phyloP scores from a whole-genome alignment of 495 filamentous ascomycete genomes.

The Daldinia concentrica region DNA sequence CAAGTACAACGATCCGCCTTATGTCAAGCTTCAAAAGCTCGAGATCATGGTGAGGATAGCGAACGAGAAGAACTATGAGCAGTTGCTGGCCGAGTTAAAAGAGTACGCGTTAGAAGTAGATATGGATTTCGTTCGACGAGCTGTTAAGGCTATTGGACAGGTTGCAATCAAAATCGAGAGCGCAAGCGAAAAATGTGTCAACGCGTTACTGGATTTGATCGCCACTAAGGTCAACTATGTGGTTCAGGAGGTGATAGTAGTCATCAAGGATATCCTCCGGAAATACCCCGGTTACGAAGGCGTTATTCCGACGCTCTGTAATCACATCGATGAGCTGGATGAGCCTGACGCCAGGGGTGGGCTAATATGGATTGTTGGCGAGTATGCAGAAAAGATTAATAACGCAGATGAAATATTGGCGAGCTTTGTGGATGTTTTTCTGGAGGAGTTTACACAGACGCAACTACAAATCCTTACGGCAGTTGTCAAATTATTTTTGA shows the following conservation, averaged over 20 bases:
- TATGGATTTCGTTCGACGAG: constrained; percentile 97
- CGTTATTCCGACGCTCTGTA: constrained; percentile 94
- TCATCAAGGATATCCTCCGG: constrained; percentile 98
- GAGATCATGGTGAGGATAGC: constrained; percentile 99
- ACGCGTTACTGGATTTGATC: constrained; percentile 90
- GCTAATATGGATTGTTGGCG: constrained; percentile 98
- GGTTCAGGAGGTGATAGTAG: constrained; percentile 96
- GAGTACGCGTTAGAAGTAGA: constrained; percentile 98
- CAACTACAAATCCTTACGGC: constrained; percentile 96
- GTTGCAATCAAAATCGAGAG: constrained; percentile 98
- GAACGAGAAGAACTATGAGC: constrained; percentile 95
- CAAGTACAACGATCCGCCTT: constrained; percentile 99
- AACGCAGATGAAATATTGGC: constrained; percentile 91
- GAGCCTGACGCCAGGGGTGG: constrained; percentile 92
- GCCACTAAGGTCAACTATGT: constrained; percentile 99
- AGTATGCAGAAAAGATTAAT: constrained; percentile 98
- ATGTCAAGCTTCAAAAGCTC: constrained; percentile 96
- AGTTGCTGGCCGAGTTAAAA: constrained; percentile 91
- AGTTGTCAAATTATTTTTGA: constrained; percentile 96
- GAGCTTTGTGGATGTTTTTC: constrained; percentile 90
- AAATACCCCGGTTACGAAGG: constrained; percentile 98
- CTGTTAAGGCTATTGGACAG: constrained; percentile 94
- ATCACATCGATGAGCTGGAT: constrained; percentile 96
- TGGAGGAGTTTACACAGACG: constrained; percentile 92
- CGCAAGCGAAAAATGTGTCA: constrained; percentile 93